Evolutionary conservation across 768 basidiomycete species (phyloP).

Genomic region (Xerocomellus amylosporus): DNA sequence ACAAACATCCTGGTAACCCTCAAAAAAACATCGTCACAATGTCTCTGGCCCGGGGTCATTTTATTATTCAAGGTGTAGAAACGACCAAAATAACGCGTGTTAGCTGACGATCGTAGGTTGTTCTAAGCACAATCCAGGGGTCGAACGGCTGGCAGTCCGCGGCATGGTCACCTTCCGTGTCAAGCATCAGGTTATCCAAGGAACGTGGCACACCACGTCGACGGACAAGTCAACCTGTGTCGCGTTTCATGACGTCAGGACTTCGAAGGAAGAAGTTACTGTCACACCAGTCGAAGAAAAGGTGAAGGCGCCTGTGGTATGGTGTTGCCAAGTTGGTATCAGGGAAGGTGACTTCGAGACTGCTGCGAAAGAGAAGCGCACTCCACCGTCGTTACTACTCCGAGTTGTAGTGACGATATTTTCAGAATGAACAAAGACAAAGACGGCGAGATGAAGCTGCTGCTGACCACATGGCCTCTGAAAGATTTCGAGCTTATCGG

Average conservation of each 20-base stretch:
- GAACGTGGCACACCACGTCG: slow-evolving; percentile 74
- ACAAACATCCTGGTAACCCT: too few relatives aligned
- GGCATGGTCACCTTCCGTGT: slow-evolving; percentile 30
- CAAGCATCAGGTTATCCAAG: slow-evolving; percentile 57
- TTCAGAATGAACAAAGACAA: slow-evolving; percentile 89
- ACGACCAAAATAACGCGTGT: background rate
- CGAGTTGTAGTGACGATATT: background rate
- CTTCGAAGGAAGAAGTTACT: slow-evolving; percentile 71
- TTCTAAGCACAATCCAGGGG: slow-evolving; percentile 82
- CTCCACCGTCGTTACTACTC: too few relatives aligned
- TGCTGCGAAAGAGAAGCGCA: slow-evolving; percentile 84
- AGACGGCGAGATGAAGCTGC: slow-evolving; percentile 77
- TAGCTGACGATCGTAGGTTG: slow-evolving; percentile 42
- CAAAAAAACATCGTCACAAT: too few relatives aligned
- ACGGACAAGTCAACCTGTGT: slow-evolving; percentile 45
- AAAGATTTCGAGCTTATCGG: slow-evolving; percentile 75
- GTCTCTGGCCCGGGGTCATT: too few relatives aligned
- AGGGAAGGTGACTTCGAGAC: slow-evolving; percentile 86
- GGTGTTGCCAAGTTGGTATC: slow-evolving; percentile 89
- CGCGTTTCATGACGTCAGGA: slow-evolving; percentile 74
- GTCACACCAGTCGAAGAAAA: slow-evolving; percentile 58
- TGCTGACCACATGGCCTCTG: slow-evolving; percentile 68
- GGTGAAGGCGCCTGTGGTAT: slow-evolving; percentile 79
- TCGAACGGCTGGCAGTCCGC: slow-evolving; percentile 58
- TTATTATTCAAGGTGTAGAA: too few relatives aligned